phyloP scores from a whole-genome alignment of 192 early-diverging fungal species.

The Coemansia sp. region DNA sequence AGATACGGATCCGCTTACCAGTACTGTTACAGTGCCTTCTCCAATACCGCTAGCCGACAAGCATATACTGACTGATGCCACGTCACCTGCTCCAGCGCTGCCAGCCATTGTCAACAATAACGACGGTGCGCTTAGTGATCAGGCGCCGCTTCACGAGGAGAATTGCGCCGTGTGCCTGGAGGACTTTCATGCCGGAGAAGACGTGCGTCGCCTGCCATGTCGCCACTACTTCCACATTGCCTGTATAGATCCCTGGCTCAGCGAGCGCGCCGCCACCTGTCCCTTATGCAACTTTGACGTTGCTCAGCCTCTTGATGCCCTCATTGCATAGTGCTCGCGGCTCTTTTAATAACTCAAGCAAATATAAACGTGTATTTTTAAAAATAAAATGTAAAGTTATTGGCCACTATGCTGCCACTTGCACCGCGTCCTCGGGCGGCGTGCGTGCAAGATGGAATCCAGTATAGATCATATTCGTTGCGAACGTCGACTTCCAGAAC shows the following conservation, averaged over 20 bases:
- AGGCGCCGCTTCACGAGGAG: constrained; percentile 29
- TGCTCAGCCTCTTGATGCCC: not conserved
- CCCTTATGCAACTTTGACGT: constrained; percentile 53
- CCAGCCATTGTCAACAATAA: not conserved
- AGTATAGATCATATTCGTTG: not conserved
- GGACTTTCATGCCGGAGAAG: constrained; percentile 36
- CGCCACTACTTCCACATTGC: constrained; percentile 43
- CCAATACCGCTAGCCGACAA: not conserved
- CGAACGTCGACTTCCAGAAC: constrained; percentile 24
- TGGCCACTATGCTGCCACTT: not conserved
- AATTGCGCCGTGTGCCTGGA: constrained; percentile 54
- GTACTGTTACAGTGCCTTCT: not conserved
- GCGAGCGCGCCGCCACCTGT: constrained; percentile 30
- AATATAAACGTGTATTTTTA: not conserved
- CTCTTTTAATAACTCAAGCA: not conserved
- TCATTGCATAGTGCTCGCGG: not conserved
- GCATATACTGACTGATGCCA: not conserved
- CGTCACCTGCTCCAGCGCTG: not conserved
- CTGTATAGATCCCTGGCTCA: constrained; percentile 54
- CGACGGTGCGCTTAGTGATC: not conserved
- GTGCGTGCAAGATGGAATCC: constrained; percentile 1
- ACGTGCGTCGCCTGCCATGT: constrained; percentile 49
- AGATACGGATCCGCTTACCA: not conserved
- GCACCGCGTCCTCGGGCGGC: constrained; percentile 11
- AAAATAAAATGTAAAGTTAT: not conserved